Conservation (phyloP, 2,329 filamentous ascomycete genomes). For the Penicillium sp. region DNA sequence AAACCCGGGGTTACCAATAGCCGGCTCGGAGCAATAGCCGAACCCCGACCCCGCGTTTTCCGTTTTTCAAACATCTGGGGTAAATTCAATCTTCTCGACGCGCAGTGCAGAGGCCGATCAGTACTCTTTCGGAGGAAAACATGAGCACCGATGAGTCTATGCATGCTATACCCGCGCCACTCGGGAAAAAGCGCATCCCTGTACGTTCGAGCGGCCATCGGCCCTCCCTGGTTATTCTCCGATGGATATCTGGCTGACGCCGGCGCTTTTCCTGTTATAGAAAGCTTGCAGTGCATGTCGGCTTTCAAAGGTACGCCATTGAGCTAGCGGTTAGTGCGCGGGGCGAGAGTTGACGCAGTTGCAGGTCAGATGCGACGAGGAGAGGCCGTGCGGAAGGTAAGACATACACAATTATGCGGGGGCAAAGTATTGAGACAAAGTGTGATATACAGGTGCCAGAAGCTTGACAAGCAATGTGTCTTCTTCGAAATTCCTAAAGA, state of each 20-base stretch:
- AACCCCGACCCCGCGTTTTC: slow-evolving; percentile 20
- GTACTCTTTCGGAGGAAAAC: not conserved
- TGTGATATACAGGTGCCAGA: slow-evolving; percentile 28
- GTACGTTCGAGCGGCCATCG: slow-evolving; percentile 19
- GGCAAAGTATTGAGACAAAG: not conserved
- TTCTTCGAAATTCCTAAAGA: slow-evolving; percentile 38
- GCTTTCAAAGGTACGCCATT: slow-evolving; percentile 32
- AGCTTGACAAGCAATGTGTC: slow-evolving; percentile 35
- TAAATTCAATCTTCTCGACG: not conserved
- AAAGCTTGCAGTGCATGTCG: slow-evolving; percentile 40
- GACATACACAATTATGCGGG: not conserved
- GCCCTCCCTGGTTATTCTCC: not conserved
- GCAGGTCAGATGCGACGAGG: slow-evolving; percentile 39
- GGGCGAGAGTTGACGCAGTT: not conserved
- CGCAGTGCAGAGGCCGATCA: not conserved
- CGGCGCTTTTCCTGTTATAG: slow-evolving; percentile 14
- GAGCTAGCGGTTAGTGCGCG: not conserved
- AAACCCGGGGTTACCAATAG: not conserved
- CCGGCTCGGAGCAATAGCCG: slow-evolving; percentile 16
- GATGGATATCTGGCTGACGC: not conserved
- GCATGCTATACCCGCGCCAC: slow-evolving; percentile 20
- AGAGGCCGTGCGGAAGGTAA: slow-evolving; percentile 37
- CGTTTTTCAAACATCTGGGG: slow-evolving; percentile 4
- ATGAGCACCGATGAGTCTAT: slow-evolving; percentile 26
- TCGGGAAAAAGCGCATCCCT: slow-evolving; percentile 38